A percentile compares a stretch with the other conserved stretches of the same genome.
Conservation (phyloP, 2,329 filamentous ascomycete species). For the Alternaria alternata region DNA sequence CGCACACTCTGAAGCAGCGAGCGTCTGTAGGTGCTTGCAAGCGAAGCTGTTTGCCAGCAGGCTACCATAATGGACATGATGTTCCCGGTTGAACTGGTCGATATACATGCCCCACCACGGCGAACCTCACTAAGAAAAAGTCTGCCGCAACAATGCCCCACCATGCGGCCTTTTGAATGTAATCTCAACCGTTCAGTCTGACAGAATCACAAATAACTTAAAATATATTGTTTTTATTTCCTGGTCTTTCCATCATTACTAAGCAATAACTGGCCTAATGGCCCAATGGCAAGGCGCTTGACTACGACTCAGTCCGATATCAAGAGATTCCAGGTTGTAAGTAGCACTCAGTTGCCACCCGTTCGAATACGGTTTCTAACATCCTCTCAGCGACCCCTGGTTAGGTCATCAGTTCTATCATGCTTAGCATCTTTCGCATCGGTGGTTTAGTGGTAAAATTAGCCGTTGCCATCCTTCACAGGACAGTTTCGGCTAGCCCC, state of each 20-base stretch:
- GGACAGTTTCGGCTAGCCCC: slow-evolving; percentile 37
- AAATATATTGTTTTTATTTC: rapidly evolving
- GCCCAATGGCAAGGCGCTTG: slow-evolving; percentile 66
- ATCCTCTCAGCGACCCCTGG: slow-evolving; percentile 8
- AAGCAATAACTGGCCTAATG: slow-evolving; percentile 42
- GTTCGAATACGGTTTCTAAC: neutral
- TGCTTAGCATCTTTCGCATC: slow-evolving; percentile 24
- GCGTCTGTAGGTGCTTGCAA: neutral
- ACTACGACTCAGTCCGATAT: slow-evolving; percentile 55
- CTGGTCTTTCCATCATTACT: slow-evolving; percentile 1
- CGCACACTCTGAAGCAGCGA: too few species aligned
- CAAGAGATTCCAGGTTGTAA: slow-evolving; percentile 44
- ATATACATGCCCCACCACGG: slow-evolving; percentile 4
- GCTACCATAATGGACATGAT: neutral
- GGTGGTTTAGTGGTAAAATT: slow-evolving; percentile 46
- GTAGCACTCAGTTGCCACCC: neutral
- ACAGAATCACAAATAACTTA: rapidly evolving
- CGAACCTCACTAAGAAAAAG: neutral
- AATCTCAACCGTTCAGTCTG: neutral
- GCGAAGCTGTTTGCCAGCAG: neutral
- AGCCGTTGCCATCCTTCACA: slow-evolving; percentile 35
- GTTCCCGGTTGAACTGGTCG: neutral
- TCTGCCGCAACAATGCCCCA: neutral
- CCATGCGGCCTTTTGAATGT: too few species aligned
- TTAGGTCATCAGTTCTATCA: slow-evolving; percentile 11